Conservation (phyloP, 805 yeast genomes). For the Candida andamanensis region DNA sequence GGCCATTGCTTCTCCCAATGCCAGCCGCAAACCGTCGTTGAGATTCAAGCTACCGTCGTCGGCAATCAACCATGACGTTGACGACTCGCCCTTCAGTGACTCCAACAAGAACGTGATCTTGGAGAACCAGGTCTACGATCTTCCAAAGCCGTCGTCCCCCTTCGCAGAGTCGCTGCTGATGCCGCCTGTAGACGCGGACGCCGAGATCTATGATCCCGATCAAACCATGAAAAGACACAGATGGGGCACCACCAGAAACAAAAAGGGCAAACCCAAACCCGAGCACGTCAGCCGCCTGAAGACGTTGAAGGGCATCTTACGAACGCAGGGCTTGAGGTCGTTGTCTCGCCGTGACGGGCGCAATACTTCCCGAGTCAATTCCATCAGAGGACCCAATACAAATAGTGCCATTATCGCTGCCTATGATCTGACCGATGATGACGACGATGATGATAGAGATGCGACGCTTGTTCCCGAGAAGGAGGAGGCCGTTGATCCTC, state of each 20-base stretch:
- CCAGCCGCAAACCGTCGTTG: conserved; percentile 20
- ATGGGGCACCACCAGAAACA: conserved; percentile 87
- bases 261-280: conserved; percentile 57
- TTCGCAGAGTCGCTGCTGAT: conserved; percentile 14
- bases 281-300: conserved; percentile 50
- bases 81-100: conserved; percentile 27
- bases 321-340: conserved; percentile 5
- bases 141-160: conserved; percentile 25
- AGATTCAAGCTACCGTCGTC: conserved; percentile 27
- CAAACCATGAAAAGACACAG: conserved; percentile 66
- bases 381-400: conserved; percentile 16
- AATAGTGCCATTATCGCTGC: conserved; percentile 21
- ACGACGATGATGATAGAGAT: conserved; percentile 24
- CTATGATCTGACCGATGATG: conserved; percentile 18
- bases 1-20: conserved; percentile 5
- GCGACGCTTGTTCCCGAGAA: conserved; percentile 5
- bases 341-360: conserved; percentile 2
- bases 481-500: conserved; percentile 25
- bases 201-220: conserved; percentile 14
- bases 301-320: conserved; percentile 47
- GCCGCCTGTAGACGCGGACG: conserved; percentile 5
- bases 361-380: conserved; percentile 12
- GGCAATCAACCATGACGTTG: conserved; percentile 6
- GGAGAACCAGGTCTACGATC: conserved; percentile 22
- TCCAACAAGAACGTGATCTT: conserved; percentile 13